A percentile compares a stretch with the other conserved stretches of the same genome.
These are phyloP conservation scores for Plasmodium berghei DNA, from an alignment of 169 alveolate genomes.

Conservation along the genomic window DNA sequence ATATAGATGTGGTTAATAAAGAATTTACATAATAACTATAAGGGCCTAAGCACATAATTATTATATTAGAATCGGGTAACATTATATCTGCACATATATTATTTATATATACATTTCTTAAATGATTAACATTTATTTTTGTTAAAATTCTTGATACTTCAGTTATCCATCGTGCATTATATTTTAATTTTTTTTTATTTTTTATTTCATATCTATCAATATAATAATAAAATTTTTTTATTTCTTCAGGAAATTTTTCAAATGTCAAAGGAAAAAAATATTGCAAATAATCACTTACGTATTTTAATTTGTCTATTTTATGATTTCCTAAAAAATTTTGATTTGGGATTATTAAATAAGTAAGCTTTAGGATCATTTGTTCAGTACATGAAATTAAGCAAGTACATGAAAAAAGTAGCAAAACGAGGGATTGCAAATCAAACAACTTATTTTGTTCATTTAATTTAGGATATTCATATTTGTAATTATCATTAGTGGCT, in stretches of 20 bases:
- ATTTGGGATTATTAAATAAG: slow-evolving; percentile 75
- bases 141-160: slow-evolving; percentile 80
- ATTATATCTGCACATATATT: slow-evolving; percentile 82
- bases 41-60: slow-evolving; percentile 85
- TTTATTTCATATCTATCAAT: slow-evolving; percentile 77
- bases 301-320: slow-evolving; percentile 81
- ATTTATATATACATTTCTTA: slow-evolving; percentile 78
- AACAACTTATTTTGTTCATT: slow-evolving; percentile 41
- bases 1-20: slow-evolving; percentile 48
- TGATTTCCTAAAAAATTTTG: slow-evolving; percentile 79
- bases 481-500: not conserved
- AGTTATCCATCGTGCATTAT: slow-evolving; percentile 82
- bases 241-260: slow-evolving; percentile 69
- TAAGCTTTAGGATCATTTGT: slow-evolving; percentile 77
- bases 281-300: slow-evolving; percentile 81
- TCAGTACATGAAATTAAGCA: slow-evolving; percentile 22
- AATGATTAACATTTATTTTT: slow-evolving; percentile 77
- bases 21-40: slow-evolving; percentile 87
- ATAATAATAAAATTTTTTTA: slow-evolving; percentile 60
- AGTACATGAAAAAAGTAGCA: slow-evolving; percentile 70
- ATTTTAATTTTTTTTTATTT: slow-evolving; percentile 59
- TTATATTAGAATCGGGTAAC: slow-evolving; percentile 78
- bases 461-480: not conserved
- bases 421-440: slow-evolving; percentile 83
- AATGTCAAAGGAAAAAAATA: slow-evolving; percentile 54